Percentiles rank a stretch among this genome's conserved stretches.
Evolutionary conservation across 2,329 filamentous ascomycete genomes (phyloP).

Genomic region (Cladophialophora immunda): DNA sequence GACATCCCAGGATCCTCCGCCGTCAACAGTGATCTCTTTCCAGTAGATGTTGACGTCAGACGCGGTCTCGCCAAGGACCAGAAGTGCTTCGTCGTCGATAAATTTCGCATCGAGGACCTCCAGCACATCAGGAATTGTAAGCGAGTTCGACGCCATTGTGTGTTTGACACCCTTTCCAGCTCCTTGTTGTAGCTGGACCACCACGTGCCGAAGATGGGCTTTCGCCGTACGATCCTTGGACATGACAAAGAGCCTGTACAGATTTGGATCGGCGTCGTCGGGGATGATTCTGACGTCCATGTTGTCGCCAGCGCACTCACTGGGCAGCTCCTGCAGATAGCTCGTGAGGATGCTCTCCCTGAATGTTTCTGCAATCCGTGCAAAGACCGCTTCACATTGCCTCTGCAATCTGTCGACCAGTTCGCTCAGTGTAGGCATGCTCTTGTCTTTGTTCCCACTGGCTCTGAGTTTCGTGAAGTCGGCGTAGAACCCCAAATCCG

Average conservation of each 20-base stretch:
- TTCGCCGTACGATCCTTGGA: slow-evolving; percentile 13
- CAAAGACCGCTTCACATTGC: slow-evolving; percentile 70
- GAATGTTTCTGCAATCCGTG: slow-evolving; percentile 74
- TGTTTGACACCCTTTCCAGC: slow-evolving; percentile 23
- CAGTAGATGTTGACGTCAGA: slow-evolving; percentile 30
- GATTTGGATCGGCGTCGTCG: slow-evolving; percentile 24
- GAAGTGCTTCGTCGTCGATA: slow-evolving; percentile 67
- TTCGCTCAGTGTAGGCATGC: slow-evolving; percentile 69
- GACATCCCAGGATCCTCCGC: slow-evolving; percentile 43
- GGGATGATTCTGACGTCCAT: slow-evolving; percentile 32
- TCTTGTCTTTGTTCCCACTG: slow-evolving; percentile 55
- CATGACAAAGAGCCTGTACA: slow-evolving; percentile 25
- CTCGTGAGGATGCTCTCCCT: slow-evolving; percentile 71
- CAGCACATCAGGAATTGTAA: slow-evolving; percentile 44
- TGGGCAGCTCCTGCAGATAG: slow-evolving; percentile 31
- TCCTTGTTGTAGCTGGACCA: slow-evolving; percentile 22
- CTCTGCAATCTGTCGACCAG: slow-evolving; percentile 66
- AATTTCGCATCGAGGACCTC: slow-evolving; percentile 73
- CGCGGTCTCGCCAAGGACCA: slow-evolving; percentile 63
- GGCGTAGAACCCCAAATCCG: slow-evolving; percentile 53
- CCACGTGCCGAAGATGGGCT: slow-evolving; percentile 16
- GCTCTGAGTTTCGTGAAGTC: slow-evolving; percentile 61
- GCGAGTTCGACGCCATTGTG: background rate
- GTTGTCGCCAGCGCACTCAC: slow-evolving; percentile 8
- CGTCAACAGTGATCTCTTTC: slow-evolving; percentile 17